These are phyloP conservation scores for Lupinus albus DNA, from an alignment of 306 rosid species.

Conservation along the genomic window DNA sequence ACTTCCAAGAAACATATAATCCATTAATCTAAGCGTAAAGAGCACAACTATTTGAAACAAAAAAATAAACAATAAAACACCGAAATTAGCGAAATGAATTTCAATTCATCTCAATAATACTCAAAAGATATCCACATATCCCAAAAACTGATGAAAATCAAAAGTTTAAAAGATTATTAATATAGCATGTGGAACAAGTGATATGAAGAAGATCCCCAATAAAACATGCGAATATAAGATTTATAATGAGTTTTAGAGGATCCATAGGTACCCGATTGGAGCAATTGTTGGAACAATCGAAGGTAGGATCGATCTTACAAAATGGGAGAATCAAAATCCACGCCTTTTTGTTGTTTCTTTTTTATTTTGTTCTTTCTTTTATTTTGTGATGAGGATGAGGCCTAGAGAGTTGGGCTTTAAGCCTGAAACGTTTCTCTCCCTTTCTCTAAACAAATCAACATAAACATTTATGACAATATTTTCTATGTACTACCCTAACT, in stretches of 20 bases:
- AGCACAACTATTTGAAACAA: conserved; percentile 42
- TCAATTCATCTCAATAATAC: conserved; percentile 43
- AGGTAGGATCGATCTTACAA: conserved; percentile 48
- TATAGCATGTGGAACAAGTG: conserved; percentile 31
- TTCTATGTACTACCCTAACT: no score
- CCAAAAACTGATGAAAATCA: background rate
- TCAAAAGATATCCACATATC: conserved; percentile 49
- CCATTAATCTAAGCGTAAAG: conserved; percentile 40
- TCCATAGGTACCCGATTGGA: conserved; percentile 62
- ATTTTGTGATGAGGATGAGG: conserved; percentile 26
- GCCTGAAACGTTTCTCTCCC: conserved; percentile 32
- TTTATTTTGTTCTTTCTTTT: conserved; percentile 1
- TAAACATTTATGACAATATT: no score
- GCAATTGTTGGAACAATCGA: conserved; percentile 49
- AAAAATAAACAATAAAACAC: conserved; percentile 1
- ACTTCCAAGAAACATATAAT: conserved; percentile 47
- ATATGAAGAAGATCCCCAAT: conserved; percentile 48
- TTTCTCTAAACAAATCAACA: background rate
- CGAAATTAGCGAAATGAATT: conserved; percentile 38
- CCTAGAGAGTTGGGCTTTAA: background rate
- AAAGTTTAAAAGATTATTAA: conserved; percentile 14
- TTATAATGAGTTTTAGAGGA: conserved; percentile 40
- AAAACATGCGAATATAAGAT: conserved; percentile 33
- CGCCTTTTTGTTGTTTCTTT: background rate
- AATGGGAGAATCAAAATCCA: conserved; percentile 52